These are phyloP conservation scores for Phoenix dactylifera DNA, from an alignment of 176 grass and related monocot genomes.

Conservation along the genomic window DNA sequence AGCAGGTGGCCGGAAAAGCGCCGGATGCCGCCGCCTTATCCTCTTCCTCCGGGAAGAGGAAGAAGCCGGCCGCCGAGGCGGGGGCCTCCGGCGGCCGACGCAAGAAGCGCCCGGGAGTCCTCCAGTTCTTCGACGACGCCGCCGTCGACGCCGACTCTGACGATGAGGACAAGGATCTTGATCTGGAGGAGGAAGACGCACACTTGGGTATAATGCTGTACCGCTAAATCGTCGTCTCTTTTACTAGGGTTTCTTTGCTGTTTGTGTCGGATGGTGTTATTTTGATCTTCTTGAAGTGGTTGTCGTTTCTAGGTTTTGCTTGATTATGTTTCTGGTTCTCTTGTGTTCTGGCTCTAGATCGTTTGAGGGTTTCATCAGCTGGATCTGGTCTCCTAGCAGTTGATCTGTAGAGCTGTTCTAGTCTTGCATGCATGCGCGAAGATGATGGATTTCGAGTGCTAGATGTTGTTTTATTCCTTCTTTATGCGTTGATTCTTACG, in stretches of 20 bases:
- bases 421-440: no score
- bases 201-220: constrained; percentile 21
- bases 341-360: no score
- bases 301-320: background rate
- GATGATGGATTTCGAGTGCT: no score
- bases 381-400: no score
- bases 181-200: constrained; percentile 27
- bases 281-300: background rate
- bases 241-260: background rate
- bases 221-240: background rate
- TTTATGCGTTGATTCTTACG: no score
- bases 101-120: constrained; percentile 36
- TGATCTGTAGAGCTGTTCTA: no score
- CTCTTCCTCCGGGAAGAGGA: constrained; percentile 32
- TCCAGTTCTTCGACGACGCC: constrained; percentile 67
- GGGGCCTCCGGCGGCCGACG: constrained; percentile 27
- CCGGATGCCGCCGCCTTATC: background rate
- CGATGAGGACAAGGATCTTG: constrained; percentile 36
- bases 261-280: background rate
- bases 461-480: no score
- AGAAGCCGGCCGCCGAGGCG: constrained; percentile 7
- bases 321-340: no score
- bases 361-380: no score
- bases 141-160: constrained; percentile 42
- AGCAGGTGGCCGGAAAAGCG: constrained; percentile 35